Percentiles rank a stretch among this genome's conserved stretches.
These are phyloP conservation scores for Naganishia onofrii DNA, from an alignment of 768 basidiomycete species.

Conservation along the genomic window DNA sequence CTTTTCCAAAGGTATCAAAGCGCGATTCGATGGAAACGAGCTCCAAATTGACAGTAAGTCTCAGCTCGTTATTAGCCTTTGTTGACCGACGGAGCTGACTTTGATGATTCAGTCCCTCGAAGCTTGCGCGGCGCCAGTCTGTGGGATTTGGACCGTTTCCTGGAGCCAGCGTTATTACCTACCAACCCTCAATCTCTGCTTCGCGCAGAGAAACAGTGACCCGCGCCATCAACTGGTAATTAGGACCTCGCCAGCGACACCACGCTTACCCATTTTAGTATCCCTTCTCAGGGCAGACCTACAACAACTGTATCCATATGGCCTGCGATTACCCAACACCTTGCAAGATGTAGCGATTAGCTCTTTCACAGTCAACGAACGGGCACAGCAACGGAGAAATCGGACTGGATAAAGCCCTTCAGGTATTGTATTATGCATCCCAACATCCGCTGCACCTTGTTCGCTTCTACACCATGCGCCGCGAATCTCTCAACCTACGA, in stretches of 20 bases:
- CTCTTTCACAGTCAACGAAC: neutral
- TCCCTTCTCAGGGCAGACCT: too few species aligned
- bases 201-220: too few species aligned
- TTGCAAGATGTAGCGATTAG: constrained; percentile 1
- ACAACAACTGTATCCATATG: constrained; percentile 19
- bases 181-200: too few species aligned
- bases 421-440: neutral
- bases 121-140: neutral
- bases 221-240: too few species aligned
- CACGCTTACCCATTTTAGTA: neutral
- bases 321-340: neutral
- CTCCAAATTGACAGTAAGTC: constrained; percentile 30
- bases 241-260: neutral
- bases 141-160: constrained; percentile 3
- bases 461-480: neutral
- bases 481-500: neutral
- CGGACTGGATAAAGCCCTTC: neutral
- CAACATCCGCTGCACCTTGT: neutral
- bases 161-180: neutral
- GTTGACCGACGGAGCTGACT: neutral
- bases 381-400: neutral
- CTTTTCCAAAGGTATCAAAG: constrained; percentile 30
- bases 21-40: constrained; percentile 29
- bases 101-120: neutral
- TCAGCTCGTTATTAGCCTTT: neutral